Conservation (phyloP, 441 rosid species). For the Erodium texanum region DNA sequence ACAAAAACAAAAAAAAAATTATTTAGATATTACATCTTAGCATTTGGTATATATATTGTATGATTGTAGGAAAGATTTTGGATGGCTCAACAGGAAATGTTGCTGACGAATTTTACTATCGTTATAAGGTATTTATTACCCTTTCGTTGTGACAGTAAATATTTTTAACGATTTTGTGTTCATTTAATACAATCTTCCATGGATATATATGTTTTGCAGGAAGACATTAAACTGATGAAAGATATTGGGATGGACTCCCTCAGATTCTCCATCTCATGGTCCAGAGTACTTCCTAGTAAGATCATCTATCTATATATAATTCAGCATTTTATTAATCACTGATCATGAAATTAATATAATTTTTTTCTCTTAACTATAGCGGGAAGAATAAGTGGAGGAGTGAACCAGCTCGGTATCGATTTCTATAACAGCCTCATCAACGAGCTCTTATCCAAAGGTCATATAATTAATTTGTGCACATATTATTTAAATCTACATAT, state of each 20-base stretch:
- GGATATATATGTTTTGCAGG: background rate
- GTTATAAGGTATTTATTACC: slow-evolving; percentile 4
- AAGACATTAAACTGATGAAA: background rate
- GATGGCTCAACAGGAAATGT: slow-evolving; percentile 11
- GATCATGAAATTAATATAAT: no score
- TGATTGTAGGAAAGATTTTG: slow-evolving; percentile 12
- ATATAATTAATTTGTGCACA: no score
- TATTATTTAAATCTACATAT: no score
- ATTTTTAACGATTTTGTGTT: background rate
- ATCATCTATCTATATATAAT: slow-evolving; percentile 6
- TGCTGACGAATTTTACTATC: slow-evolving; percentile 20
- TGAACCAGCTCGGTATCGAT: slow-evolving; percentile 40
- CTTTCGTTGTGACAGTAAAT: background rate
- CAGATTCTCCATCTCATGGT: slow-evolving; percentile 25
- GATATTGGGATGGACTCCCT: background rate
- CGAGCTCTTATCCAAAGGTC: slow-evolving; percentile 38
- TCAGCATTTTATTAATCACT: background rate
- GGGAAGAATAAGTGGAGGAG: slow-evolving; percentile 46
- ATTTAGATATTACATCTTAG: no score
- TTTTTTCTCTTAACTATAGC: slow-evolving; percentile 16
- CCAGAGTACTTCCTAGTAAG: slow-evolving; percentile 55
- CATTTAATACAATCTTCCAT: no score
- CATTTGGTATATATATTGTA: no score
- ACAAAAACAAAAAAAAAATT: no score
- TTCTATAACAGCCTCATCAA: slow-evolving; percentile 61